Conservation (phyloP, 139 green algal species). For the Closterium sp. region DNA sequence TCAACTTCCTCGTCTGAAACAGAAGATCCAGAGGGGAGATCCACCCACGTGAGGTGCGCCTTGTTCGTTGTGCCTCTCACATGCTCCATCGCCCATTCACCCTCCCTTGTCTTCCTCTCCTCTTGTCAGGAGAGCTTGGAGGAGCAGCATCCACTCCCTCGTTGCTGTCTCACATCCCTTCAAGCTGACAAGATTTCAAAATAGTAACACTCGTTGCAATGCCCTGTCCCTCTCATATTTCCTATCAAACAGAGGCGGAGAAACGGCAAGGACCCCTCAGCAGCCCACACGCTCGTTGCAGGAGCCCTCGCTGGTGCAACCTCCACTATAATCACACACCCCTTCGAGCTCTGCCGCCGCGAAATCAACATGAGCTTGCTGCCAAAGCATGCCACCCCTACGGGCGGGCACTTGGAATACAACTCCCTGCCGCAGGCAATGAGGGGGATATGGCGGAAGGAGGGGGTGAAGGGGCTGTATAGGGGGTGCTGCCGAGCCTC, state of each 20-base stretch:
- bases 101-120: too few relatives aligned
- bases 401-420: not conserved
- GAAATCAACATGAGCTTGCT: not conserved
- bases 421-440: not conserved
- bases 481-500: constrained; percentile 56
- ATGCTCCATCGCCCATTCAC: too few relatives aligned
- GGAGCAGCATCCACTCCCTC: not conserved
- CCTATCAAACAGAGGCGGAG: too few relatives aligned
- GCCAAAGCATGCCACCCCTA: not conserved
- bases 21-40: too few relatives aligned
- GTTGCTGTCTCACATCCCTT: not conserved
- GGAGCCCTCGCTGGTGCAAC: not conserved
- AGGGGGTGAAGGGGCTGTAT: constrained; percentile 82
- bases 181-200: not conserved
- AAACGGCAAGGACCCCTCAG: not conserved
- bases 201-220: not conserved
- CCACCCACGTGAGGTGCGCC: too few relatives aligned
- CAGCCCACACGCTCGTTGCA: not conserved
- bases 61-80: too few relatives aligned
- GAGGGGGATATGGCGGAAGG: constrained; percentile 58
- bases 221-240: not conserved
- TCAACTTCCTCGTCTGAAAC: too few relatives aligned
- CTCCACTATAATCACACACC: not conserved
- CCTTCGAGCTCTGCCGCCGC: not conserved
- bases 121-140: too few relatives aligned